Evolutionary conservation across 2,329 filamentous ascomycete species (phyloP), one percentile per base, ranked within the genome.

Genomic region (Neoascochyta sp.): DNA sequence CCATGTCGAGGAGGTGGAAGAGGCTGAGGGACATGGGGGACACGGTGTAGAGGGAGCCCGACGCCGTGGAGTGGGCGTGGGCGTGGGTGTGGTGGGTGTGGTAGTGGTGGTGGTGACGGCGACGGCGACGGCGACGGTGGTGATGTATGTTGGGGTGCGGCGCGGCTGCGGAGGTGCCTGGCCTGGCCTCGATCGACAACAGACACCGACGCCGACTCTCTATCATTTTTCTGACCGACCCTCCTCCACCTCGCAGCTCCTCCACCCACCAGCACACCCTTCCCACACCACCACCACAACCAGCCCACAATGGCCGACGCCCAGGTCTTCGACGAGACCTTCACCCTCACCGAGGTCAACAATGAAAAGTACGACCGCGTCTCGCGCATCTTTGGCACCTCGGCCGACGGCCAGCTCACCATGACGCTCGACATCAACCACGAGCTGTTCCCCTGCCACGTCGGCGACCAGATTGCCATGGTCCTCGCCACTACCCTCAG

Each of bases 311-410:
- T 86, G 66, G 82, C 84, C 49, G 90, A 96, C 69, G 82, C 89
- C 36, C 83, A 92, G 56, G 85, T 96, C 65, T 94, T 93, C 69
- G 88, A 95, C 68, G 88, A 94, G 60, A 82, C 78, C 54, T 95
- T 96, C 75, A 84, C 76, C 40, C 75, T 96, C 54, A 90, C 80
- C 48, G 68, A 76, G 32, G 71, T 87, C 62, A 85, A 95, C 69
- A 76, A 81, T 56, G 77, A 81, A 56, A 95, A 95, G 69, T 98
- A 98, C 68, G 92, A 96, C 69, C 86, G 90, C 45, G 90, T 95
- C 15, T 84, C 86, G 32, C 90, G 92, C 50, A 78, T 96, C 58
- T 78, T 72, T 32, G 88, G 80, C 58, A 84, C 76, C 29, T 90
- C 83, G 14, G 73, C 76, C 47, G 87, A 94, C 67, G 78, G 89